Evolutionary conservation across 352 stramenopile genomes (phyloP).

Genomic region (Phytophthora podocarpi): DNA sequence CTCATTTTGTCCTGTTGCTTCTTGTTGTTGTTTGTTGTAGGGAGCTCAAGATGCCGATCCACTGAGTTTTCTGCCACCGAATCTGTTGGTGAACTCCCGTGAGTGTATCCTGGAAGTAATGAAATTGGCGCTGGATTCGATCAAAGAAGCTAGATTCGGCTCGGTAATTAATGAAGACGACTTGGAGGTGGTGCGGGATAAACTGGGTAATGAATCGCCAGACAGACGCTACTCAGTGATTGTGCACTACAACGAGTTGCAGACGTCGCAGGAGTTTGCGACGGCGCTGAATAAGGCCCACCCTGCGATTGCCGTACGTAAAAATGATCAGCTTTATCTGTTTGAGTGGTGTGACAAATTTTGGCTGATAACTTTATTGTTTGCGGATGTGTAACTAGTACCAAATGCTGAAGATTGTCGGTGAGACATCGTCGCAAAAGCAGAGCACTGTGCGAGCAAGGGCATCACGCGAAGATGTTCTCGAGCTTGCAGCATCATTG

Average conservation of each 20-base stretch:
- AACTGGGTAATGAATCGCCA: constrained; percentile 51
- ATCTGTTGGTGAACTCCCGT: constrained; percentile 59
- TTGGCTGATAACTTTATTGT: constrained; percentile 12
- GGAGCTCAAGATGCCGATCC: constrained; percentile 79
- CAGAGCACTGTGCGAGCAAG: constrained; percentile 74
- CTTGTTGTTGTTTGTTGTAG: constrained; percentile 38
- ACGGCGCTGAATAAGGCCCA: constrained; percentile 71
- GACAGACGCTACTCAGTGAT: constrained; percentile 88
- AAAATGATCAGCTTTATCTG: not conserved
- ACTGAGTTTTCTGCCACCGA: constrained; percentile 54
- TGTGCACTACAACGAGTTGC: constrained; percentile 94
- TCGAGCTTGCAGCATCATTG: constrained; percentile 74
- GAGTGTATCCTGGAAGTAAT: constrained; percentile 77
- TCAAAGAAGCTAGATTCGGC: constrained; percentile 69
- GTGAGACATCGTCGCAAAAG: constrained; percentile 76
- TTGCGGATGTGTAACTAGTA: constrained; percentile 43
- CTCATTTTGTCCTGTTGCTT: not conserved
- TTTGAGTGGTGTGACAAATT: not conserved
- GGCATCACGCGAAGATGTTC: constrained; percentile 66
- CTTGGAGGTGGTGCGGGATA: constrained; percentile 53
- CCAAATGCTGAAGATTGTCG: constrained; percentile 83
- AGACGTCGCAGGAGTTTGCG: constrained; percentile 88
- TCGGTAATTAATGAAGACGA: constrained; percentile 59
- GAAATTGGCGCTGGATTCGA: constrained; percentile 58
- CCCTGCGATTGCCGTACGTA: constrained; percentile 64